phyloP scores from a whole-genome alignment of 495 filamentous ascomycete genomes.

The Penicillium pancosmium region DNA sequence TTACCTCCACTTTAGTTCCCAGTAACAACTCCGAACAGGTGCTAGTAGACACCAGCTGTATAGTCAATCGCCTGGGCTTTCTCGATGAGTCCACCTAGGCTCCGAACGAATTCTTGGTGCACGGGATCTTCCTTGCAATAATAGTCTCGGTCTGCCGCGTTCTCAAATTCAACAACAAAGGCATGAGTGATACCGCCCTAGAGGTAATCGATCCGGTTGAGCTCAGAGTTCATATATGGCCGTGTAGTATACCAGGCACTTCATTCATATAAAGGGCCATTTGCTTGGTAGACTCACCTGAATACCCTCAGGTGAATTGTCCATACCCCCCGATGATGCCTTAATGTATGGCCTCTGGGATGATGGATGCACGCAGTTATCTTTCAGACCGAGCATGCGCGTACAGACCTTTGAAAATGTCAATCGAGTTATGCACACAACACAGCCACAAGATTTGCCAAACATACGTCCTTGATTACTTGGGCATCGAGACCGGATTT shows the following conservation, averaged over 20 bases:
- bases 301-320: constrained; percentile 66
- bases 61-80: constrained; percentile 49
- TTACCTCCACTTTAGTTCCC: not conserved
- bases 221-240: not conserved
- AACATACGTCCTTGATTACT: constrained; percentile 53
- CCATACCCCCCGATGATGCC: constrained; percentile 57
- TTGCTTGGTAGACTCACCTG: constrained; percentile 48
- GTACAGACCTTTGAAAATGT: constrained; percentile 25
- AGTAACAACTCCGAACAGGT: not conserved
- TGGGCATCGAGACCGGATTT: constrained; percentile 45
- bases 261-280: not conserved
- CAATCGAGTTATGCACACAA: not conserved
- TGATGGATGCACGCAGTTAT: constrained; percentile 47
- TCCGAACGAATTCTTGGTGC: constrained; percentile 40
- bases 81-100: constrained; percentile 35
- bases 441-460: not conserved
- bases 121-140: constrained; percentile 45
- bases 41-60: constrained; percentile 29
- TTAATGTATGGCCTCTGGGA: constrained; percentile 53
- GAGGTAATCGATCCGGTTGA: not conserved
- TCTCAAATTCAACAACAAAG: constrained; percentile 46
- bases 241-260: not conserved
- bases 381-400: constrained; percentile 41
- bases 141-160: constrained; percentile 43
- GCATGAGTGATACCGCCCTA: constrained; percentile 45